A percentile compares a stretch with the other conserved stretches of the same genome.
These are phyloP conservation scores for Candida tunisiensis DNA, from an alignment of 1,139 yeast species.

Conservation along the genomic window DNA sequence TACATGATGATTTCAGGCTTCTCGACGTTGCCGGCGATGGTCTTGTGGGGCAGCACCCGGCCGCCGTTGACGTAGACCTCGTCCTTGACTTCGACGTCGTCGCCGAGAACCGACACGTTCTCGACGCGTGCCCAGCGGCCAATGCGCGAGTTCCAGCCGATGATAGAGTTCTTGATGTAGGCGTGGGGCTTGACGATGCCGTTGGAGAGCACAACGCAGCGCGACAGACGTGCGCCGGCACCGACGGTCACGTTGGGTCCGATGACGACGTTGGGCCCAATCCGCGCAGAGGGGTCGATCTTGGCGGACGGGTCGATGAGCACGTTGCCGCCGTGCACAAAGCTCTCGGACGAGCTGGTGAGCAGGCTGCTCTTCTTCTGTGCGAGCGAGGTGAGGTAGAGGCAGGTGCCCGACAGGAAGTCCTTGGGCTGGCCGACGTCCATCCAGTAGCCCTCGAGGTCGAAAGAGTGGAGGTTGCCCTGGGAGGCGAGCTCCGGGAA, in stretches of 20 bases:
- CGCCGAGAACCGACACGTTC: conserved; percentile 96
- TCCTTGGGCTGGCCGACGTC: conserved; percentile 99
- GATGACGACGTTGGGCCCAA: conserved; percentile 96
- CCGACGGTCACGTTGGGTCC: conserved; percentile 96
- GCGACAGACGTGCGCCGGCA: conserved; percentile 96
- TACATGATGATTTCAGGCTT: conserved; percentile 96
- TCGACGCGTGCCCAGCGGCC: conserved; percentile 99
- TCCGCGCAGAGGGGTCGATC: conserved; percentile 83
- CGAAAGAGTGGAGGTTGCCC: conserved; percentile 84
- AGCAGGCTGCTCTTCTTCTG: conserved; percentile 64
- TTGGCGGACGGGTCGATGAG: conserved; percentile 90
- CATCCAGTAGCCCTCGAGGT: conserved; percentile 99
- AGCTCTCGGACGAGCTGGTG: conserved; percentile 42
- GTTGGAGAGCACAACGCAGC: conserved; percentile 85
- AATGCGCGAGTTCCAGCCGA: conserved; percentile 97
- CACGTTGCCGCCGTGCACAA: conserved; percentile 85
- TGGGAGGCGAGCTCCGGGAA: conserved; percentile 91
- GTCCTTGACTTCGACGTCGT: conserved; percentile 96
- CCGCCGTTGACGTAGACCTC: conserved; percentile 99
- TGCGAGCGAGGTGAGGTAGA: conserved; percentile 76
- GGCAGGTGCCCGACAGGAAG: conserved; percentile 89
- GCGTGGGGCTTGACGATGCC: conserved; percentile 94
- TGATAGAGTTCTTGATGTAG: conserved; percentile 93
- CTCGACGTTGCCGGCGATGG: conserved; percentile 92
- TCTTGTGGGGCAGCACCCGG: conserved; percentile 96